Evolutionary conservation across 768 basidiomycete genomes (phyloP), one percentile per base, ranked within the genome.

Genomic region (Crucibulum laeve): DNA sequence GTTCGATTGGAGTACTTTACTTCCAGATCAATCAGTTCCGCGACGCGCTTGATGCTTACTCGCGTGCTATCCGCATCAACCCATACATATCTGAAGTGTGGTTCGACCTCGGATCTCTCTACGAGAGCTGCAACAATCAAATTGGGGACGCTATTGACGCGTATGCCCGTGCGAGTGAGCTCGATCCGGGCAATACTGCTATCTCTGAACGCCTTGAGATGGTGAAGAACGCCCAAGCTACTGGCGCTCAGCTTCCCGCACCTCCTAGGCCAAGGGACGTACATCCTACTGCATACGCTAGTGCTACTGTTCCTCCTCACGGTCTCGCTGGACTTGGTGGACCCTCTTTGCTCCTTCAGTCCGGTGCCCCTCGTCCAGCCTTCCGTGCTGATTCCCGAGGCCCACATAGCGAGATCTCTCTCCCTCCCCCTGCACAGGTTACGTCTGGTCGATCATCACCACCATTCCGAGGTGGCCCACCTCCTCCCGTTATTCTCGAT

Each of bases 1-100:
- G 95, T 62, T 95, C 92, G 18, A 99, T 99, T 56, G 96, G 96
- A 37, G 96, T 99, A 0, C 78, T 99, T 1, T 99, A 99, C 63
- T 99, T 96, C 76, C 94, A 99, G 61, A 97, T 99, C 72, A 98
- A 97, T 66, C 96, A 99, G 61, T 99, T 91, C 71, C 91, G 94
- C 41, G 96, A 99, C 58, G 95, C 95, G 2, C 83, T 99, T 26
- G 96, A 99, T 57, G 96, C 96, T 7, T 99, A 99, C 65, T 98
- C 96, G 22, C 88, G 95, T 13, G 96, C 96, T 8, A 98, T 99
- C 55, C 86, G 95, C 49, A 94, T 99, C 68, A 97, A 98, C 61
- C 96, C 96, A 0, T 98, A 95, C 72, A 97, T 99, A 55, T 77
- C 76, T 26, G 96, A 84, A 58, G 91, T 94, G 5, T 94, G 92